Evolutionary conservation across 208 protist genomes (phyloP).

Genomic region (Trypanosoma lewisi): DNA sequence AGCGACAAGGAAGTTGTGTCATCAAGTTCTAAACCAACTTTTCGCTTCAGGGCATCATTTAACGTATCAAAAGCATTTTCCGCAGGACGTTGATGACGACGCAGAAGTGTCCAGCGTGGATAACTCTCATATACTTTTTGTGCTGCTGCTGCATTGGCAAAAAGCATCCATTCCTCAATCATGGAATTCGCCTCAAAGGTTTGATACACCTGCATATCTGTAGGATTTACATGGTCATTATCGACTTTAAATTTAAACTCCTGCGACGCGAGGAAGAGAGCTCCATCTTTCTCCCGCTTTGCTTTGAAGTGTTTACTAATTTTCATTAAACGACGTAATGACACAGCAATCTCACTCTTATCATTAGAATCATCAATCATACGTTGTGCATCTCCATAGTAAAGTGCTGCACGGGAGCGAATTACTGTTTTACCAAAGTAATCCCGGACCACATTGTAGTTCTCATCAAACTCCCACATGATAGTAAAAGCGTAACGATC

Average conservation of each 20-base stretch:
- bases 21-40: constrained; percentile 67
- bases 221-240: constrained; percentile 85
- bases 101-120: constrained; percentile 84
- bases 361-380: constrained; percentile 88
- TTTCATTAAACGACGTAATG: constrained; percentile 73
- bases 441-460: constrained; percentile 79
- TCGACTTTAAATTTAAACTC: constrained; percentile 92
- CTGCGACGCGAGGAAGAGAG: constrained; percentile 86
- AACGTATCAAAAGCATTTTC: constrained; percentile 84
- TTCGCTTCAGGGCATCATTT: constrained; percentile 70
- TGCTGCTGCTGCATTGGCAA: constrained; percentile 93
- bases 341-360: constrained; percentile 60
- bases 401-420: constrained; percentile 84
- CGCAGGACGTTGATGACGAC: constrained; percentile 86
- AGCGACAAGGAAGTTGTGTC: constrained; percentile 80
- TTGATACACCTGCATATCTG: constrained; percentile 90
- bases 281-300: constrained; percentile 75
- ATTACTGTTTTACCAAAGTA: constrained; percentile 95
- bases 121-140: constrained; percentile 72
- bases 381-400: constrained; percentile 94
- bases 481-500: constrained; percentile 94
- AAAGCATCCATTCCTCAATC: constrained; percentile 97
- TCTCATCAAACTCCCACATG: constrained; percentile 92
- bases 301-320: constrained; percentile 85
- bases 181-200: constrained; percentile 93